phyloP scores from a whole-genome alignment of 1,284 basidiomycete species.

The Fomitiporia mediterranea region DNA sequence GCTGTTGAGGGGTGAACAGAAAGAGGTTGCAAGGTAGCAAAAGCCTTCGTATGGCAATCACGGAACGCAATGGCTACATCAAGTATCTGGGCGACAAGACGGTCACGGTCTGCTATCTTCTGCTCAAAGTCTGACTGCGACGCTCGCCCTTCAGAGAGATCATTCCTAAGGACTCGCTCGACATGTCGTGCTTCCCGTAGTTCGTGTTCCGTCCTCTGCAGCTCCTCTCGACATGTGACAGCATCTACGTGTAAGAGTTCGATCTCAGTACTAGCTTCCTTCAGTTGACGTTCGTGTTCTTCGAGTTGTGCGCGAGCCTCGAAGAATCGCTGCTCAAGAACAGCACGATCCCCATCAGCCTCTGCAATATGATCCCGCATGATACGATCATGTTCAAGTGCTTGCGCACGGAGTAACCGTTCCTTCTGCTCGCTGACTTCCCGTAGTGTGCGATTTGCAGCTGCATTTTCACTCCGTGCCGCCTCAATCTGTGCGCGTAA shows the following conservation, averaged over 20 bases:
- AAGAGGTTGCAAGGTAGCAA: constrained; percentile 57
- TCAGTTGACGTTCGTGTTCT: constrained; percentile 52
- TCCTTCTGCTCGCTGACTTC: constrained; percentile 73
- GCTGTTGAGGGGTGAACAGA: constrained; percentile 50
- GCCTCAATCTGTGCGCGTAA: constrained; percentile 66
- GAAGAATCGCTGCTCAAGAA: constrained; percentile 82
- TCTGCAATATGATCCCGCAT: constrained; percentile 87
- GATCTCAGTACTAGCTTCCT: constrained; percentile 51
- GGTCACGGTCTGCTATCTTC: constrained; percentile 51
- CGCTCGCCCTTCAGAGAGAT: constrained; percentile 52
- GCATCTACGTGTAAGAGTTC: constrained; percentile 62
- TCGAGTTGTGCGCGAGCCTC: constrained; percentile 66
- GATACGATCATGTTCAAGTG: constrained; percentile 76
- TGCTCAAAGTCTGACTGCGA: constrained; percentile 67
- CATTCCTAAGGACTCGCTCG: constrained; percentile 59
- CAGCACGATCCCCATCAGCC: constrained; percentile 86
- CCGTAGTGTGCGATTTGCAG: constrained; percentile 60
- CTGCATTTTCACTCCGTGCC: constrained; percentile 61
- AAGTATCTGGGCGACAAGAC: constrained; percentile 67
- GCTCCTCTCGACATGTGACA: constrained; percentile 61
- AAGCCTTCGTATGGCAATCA: constrained; percentile 64
- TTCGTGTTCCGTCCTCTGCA: constrained; percentile 65
- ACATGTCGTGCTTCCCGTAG: constrained; percentile 56
- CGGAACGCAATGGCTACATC: constrained; percentile 73
- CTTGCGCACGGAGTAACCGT: constrained; percentile 64